These are phyloP conservation scores for Starmerella stigmatis DNA, from an alignment of 805 yeast genomes.

Conservation along the genomic window DNA sequence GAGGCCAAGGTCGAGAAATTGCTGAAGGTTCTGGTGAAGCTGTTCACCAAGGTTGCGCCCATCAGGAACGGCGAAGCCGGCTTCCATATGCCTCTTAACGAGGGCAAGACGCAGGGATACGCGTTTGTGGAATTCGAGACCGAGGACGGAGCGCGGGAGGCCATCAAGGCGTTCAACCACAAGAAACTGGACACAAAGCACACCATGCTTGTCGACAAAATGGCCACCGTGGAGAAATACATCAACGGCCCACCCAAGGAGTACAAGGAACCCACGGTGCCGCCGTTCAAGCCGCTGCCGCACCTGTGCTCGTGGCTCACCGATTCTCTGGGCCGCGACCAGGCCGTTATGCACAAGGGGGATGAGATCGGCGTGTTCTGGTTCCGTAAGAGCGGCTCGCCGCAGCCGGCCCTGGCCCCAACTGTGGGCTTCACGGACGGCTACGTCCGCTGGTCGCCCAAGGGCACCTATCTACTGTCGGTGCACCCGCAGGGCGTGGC, in stretches of 20 bases:
- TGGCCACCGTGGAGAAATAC: slow-evolving; percentile 33
- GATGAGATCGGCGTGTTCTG: slow-evolving; percentile 79
- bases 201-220: slow-evolving; percentile 70
- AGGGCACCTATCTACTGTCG: slow-evolving; percentile 78
- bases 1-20: slow-evolving; percentile 75
- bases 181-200: slow-evolving; percentile 92
- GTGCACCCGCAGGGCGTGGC: slow-evolving; percentile 91
- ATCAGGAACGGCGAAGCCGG: slow-evolving; percentile 41
- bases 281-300: slow-evolving; percentile 65
- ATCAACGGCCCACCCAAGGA: slow-evolving; percentile 38
- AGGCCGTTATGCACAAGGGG: slow-evolving; percentile 65
- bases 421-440: slow-evolving; percentile 80
- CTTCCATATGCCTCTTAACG: slow-evolving; percentile 64
- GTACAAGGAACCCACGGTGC: slow-evolving; percentile 60
- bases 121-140: slow-evolving; percentile 68
- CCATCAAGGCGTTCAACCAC: slow-evolving; percentile 70
- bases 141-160: slow-evolving; percentile 58
- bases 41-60: slow-evolving; percentile 67
- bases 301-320: slow-evolving; percentile 84
- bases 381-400: slow-evolving; percentile 62
- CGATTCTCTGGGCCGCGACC: slow-evolving; percentile 84
- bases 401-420: slow-evolving; percentile 59
- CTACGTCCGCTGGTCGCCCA: slow-evolving; percentile 82
- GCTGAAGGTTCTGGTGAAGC: slow-evolving; percentile 72
- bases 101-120: slow-evolving; percentile 73